A percentile compares a stretch with the other conserved stretches of the same genome.
Evolutionary conservation across 495 filamentous ascomycete species (phyloP).

Genomic region (Hypoxylon fuscum): DNA sequence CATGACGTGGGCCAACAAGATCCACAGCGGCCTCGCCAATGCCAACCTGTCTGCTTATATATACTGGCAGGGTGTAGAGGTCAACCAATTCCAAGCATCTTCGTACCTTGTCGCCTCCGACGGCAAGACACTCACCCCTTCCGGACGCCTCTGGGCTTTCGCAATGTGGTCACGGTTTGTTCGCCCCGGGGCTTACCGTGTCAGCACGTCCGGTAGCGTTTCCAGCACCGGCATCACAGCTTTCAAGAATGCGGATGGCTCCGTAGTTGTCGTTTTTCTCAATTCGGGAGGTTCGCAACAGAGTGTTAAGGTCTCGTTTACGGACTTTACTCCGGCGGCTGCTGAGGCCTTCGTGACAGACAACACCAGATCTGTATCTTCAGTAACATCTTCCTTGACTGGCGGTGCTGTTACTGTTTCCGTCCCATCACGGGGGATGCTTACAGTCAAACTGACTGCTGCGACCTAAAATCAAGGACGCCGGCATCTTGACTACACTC

Average conservation of each 20-base stretch:
- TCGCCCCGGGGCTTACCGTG: conserved; percentile 56
- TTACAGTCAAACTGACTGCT: too few relatives aligned
- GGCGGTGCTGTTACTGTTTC: conserved; percentile 32
- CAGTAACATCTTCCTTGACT: conserved; percentile 17
- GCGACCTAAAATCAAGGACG: too few relatives aligned
- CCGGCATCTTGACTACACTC: too few relatives aligned
- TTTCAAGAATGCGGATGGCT: conserved; percentile 59
- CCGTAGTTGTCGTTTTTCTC: conserved; percentile 54
- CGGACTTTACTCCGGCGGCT: conserved; percentile 31
- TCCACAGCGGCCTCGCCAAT: conserved; percentile 54
- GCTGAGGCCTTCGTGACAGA: conserved; percentile 48
- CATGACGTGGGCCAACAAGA: conserved; percentile 64
- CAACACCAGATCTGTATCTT: conserved; percentile 29
- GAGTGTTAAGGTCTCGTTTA: conserved; percentile 40
- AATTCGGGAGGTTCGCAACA: conserved; percentile 50
- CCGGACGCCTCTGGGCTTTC: conserved; percentile 61
- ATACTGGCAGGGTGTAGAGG: conserved; percentile 60
- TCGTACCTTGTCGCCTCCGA: conserved; percentile 51
- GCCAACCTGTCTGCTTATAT: conserved; percentile 59
- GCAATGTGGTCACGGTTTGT: conserved; percentile 58
- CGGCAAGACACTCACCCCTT: conserved; percentile 46
- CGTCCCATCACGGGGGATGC: conserved; percentile 37
- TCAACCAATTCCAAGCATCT: conserved; percentile 46
- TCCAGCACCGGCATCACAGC: conserved; percentile 52
- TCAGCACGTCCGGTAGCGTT: conserved; percentile 48